Conservation (phyloP, 345 rosid genomes). For the Lenwebbia sp. region DNA sequence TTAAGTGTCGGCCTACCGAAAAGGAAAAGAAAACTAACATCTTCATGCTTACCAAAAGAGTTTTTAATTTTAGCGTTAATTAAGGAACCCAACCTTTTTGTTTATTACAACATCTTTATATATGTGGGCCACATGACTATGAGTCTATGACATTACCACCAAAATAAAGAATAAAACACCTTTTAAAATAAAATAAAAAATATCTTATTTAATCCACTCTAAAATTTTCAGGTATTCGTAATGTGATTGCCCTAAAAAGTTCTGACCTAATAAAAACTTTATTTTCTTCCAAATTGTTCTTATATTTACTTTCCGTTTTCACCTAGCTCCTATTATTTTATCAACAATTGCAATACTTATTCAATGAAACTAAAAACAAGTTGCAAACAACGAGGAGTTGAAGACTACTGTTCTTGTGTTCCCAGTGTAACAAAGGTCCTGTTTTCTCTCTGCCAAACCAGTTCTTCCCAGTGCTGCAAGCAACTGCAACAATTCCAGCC, state of each 20-base stretch:
- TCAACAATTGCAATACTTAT: background rate
- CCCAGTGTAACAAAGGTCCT: background rate
- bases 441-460: background rate
- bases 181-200: no score
- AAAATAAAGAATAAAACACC: no score
- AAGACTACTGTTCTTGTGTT: background rate
- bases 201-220: no score
- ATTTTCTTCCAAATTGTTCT: background rate
- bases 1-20: background rate
- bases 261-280: background rate
- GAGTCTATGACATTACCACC: no score
- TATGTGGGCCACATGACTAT: no score
- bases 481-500: background rate
- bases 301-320: background rate
- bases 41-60: no score
- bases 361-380: background rate
- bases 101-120: no score
- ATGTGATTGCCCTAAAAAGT: no score
- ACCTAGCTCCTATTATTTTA: background rate
- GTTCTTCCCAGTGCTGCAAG: background rate
- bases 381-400: background rate
- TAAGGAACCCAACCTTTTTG: no score
- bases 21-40: no score
- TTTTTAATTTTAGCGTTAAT: no score
- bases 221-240: no score